phyloP scores from a whole-genome alignment of 1,284 basidiomycete genomes.

The Boletellus deceptivus region DNA sequence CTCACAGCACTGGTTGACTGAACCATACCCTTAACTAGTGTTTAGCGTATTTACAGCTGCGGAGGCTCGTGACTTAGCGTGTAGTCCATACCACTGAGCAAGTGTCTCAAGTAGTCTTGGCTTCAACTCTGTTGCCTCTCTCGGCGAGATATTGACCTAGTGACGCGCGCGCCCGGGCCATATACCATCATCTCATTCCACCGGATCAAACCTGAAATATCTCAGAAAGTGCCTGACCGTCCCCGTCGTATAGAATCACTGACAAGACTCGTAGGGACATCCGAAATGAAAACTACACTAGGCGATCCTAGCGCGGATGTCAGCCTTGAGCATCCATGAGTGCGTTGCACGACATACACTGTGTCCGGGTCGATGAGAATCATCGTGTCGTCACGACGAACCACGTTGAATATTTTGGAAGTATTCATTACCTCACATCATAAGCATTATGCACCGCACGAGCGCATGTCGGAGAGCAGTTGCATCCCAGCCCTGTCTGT shows the following conservation, averaged over 20 bases:
- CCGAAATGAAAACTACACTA: slow-evolving; percentile 36
- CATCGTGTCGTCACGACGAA: slow-evolving; percentile 7
- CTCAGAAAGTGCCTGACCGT: slow-evolving; percentile 28
- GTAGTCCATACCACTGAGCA: slow-evolving; percentile 9
- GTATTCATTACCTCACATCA: slow-evolving; percentile 24
- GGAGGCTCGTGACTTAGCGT: background rate
- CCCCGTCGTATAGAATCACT: slow-evolving; percentile 26
- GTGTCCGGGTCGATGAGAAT: slow-evolving; percentile 34
- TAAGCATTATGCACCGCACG: slow-evolving; percentile 17
- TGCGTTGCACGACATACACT: slow-evolving; percentile 19
- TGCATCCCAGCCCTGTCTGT: slow-evolving; percentile 22
- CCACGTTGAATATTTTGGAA: slow-evolving; percentile 23
- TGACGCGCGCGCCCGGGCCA: slow-evolving; percentile 11
- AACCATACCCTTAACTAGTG: too few species aligned
- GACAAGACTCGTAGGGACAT: slow-evolving; percentile 15
- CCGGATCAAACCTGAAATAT: slow-evolving; percentile 32
- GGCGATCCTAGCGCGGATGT: slow-evolving; percentile 18
- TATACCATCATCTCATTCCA: slow-evolving; percentile 14
- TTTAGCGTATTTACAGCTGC: too few species aligned
- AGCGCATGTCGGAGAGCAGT: slow-evolving; percentile 27
- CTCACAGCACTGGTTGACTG: too few species aligned
- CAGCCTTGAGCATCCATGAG: background rate
- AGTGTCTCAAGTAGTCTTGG: slow-evolving; percentile 20
- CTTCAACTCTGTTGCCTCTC: slow-evolving; percentile 17
- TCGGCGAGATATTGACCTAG: slow-evolving; percentile 25